A percentile compares a stretch with the other conserved stretches of the same genome.
phyloP scores from a whole-genome alignment of 352 stramenopile species.

The Phytopythium oedochilum region DNA sequence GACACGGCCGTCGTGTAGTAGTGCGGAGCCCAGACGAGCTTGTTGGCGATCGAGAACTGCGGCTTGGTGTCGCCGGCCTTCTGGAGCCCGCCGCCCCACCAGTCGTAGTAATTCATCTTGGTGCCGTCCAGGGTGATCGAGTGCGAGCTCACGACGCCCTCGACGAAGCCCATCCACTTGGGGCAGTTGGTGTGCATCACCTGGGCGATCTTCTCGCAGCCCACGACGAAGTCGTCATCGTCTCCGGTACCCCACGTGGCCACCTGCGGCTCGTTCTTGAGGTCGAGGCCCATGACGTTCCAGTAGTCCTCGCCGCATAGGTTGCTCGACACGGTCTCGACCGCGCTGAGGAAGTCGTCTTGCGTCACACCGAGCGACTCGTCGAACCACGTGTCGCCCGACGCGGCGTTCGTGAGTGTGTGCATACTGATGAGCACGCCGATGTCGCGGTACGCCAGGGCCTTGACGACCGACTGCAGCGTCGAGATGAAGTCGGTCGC shows the following conservation, averaged over 20 bases:
- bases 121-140: constrained; percentile 39
- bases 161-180: constrained; percentile 75
- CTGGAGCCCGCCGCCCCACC: constrained; percentile 75
- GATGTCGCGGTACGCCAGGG: constrained; percentile 64
- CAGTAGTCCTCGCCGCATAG: constrained; percentile 66
- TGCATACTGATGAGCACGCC: constrained; percentile 77
- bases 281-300: constrained; percentile 77
- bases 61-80: constrained; percentile 39
- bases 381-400: constrained; percentile 66
- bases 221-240: constrained; percentile 59
- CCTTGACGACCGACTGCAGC: constrained; percentile 64
- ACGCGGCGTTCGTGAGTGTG: constrained; percentile 48
- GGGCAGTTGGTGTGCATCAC: constrained; percentile 72
- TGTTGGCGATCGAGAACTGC: constrained; percentile 57
- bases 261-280: constrained; percentile 76
- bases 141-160: constrained; percentile 51
- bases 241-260: constrained; percentile 67
- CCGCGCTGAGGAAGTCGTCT: constrained; percentile 49
- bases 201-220: constrained; percentile 68
- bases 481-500: constrained; percentile 66
- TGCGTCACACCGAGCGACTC: constrained; percentile 36
- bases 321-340: constrained; percentile 51
- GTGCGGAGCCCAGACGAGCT: constrained; percentile 77
- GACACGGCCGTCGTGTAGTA: constrained; percentile 80
- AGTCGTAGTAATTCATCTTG: constrained; percentile 70